phyloP scores from a whole-genome alignment of 139 green algal species.

The Penium margaritaceum region DNA sequence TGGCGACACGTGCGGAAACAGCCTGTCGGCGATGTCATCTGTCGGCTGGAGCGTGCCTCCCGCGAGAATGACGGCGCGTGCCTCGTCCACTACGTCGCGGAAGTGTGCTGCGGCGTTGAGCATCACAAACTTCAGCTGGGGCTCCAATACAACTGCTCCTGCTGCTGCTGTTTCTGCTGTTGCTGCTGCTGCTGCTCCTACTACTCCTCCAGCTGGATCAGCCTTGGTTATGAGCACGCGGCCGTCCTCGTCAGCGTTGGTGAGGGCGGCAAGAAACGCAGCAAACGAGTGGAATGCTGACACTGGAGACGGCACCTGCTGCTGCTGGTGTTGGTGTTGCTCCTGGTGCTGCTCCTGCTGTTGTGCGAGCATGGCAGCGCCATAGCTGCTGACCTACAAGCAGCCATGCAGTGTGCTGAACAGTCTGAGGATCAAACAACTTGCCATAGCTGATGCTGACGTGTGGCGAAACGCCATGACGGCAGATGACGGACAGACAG shows the following conservation, averaged over 20 bases:
- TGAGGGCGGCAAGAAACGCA: slow-evolving; percentile 70
- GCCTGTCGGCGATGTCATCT: slow-evolving; percentile 49
- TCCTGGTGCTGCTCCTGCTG: neutral
- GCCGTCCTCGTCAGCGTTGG: slow-evolving; percentile 70
- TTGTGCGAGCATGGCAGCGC: slow-evolving; percentile 7
- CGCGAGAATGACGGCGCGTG: slow-evolving; percentile 74
- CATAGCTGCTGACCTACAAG: slow-evolving; percentile 34
- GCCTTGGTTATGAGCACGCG: slow-evolving; percentile 78
- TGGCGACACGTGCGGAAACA: slow-evolving; percentile 56
- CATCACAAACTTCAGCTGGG: slow-evolving; percentile 62
- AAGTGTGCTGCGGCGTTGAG: slow-evolving; percentile 66
- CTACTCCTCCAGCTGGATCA: too few relatives aligned
- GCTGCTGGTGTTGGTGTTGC: slow-evolving; percentile 30
- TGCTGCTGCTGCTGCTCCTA: neutral
- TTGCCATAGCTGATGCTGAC: too few relatives aligned
- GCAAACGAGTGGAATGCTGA: slow-evolving; percentile 60
- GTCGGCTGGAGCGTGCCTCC: slow-evolving; percentile 83
- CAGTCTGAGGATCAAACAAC: too few relatives aligned
- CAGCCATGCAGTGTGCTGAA: neutral
- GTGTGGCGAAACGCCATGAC: too few relatives aligned
- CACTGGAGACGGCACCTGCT: slow-evolving; percentile 12
- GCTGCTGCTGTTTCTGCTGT: neutral
- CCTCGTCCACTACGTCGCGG: neutral
- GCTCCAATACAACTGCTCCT: neutral
- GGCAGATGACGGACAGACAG: too few relatives aligned